Evolutionary conservation across 192 early-diverging fungal species (phyloP).

Genomic region (Backusella morwellensis): DNA sequence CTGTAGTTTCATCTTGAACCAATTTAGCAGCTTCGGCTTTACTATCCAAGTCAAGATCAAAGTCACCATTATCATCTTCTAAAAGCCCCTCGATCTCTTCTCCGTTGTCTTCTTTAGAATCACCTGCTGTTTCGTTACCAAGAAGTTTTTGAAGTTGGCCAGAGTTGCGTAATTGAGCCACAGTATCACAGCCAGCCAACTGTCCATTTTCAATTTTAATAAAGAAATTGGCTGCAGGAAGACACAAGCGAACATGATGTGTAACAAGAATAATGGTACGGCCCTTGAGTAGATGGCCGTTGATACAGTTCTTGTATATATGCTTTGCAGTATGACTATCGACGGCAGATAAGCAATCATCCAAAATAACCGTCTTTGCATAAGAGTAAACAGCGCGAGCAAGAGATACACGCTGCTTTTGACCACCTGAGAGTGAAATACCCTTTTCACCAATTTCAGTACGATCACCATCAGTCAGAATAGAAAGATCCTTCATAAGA

Average conservation of each 20-base stretch:
- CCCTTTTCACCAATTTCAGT: conserved; percentile 73
- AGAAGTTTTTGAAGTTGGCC: conserved; percentile 18
- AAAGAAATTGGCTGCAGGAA: conserved; percentile 49
- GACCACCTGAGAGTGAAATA: conserved; percentile 68
- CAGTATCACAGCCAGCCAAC: conserved; percentile 21
- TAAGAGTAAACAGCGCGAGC: conserved; percentile 79
- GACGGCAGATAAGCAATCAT: conserved; percentile 75
- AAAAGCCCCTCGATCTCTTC: not conserved
- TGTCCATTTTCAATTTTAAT: conserved; percentile 52
- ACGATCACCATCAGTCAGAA: conserved; percentile 64
- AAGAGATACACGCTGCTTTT: conserved; percentile 76
- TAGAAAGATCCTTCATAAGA: conserved; percentile 65
- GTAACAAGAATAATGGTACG: conserved; percentile 85
- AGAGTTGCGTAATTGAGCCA: conserved; percentile 4
- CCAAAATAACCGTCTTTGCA: conserved; percentile 68
- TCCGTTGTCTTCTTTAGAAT: not conserved
- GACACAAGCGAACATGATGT: conserved; percentile 67
- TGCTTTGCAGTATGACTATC: conserved; percentile 50
- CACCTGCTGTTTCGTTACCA: conserved; percentile 5
- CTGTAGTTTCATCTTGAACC: not conserved
- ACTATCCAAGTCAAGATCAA: not conserved
- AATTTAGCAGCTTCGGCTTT: not conserved
- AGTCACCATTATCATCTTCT: not conserved
- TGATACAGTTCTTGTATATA: conserved; percentile 49
- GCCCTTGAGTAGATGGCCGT: conserved; percentile 63